phyloP scores from a whole-genome alignment of 2,329 filamentous ascomycete species.

The Fusarium tjaetaba region DNA sequence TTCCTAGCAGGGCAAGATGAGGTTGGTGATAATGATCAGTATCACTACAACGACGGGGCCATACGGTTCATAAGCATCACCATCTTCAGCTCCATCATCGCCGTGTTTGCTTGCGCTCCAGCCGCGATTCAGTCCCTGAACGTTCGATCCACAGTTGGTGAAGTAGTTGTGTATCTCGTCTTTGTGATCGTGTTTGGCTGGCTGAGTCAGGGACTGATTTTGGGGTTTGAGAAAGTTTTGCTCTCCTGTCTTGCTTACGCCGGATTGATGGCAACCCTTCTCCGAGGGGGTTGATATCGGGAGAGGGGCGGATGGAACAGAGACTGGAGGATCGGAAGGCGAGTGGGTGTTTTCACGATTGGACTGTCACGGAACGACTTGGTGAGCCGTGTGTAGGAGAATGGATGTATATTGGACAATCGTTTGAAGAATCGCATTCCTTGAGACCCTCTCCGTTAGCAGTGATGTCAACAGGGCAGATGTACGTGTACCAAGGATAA shows the following conservation, averaged over 20 bases:
- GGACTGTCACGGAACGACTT: too few species aligned
- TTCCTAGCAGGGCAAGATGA: background rate
- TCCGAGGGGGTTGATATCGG: background rate
- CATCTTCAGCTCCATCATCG: conserved; percentile 1
- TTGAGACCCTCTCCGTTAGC: background rate
- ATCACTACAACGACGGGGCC: background rate
- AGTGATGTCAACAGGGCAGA: background rate
- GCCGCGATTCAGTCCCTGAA: conserved; percentile 25
- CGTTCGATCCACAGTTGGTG: conserved; percentile 6
- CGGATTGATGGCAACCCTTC: conserved; percentile 8
- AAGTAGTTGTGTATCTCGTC: conserved; percentile 21
- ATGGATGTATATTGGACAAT: background rate
- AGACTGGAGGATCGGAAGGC: background rate
- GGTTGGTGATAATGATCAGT: background rate
- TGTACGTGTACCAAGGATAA: background rate
- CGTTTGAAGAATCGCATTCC: background rate
- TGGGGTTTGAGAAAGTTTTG: conserved; percentile 12
- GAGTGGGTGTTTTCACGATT: background rate
- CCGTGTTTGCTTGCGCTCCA: conserved; percentile 16
- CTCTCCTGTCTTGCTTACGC: conserved; percentile 11
- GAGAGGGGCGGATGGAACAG: background rate
- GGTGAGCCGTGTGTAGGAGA: background rate
- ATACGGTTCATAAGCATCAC: background rate
- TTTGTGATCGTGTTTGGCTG: conserved; percentile 26
- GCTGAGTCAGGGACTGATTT: conserved; percentile 6